A percentile compares a stretch with the other conserved stretches of the same genome.
Conservation (phyloP, 148 eudicot genomes). For the Amaranthus cruentus region DNA sequence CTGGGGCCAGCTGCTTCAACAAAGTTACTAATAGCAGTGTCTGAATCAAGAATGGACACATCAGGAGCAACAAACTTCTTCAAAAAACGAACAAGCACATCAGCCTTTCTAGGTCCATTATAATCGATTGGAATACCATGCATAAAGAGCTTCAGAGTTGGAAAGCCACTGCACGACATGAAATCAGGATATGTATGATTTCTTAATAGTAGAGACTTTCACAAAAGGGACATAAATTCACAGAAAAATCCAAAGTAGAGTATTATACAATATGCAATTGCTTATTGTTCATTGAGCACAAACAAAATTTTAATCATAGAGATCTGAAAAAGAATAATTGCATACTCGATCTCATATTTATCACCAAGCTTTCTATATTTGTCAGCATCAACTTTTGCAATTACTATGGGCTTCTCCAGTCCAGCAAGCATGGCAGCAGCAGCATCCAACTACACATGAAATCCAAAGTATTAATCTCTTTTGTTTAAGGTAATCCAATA, state of each 20-base stretch:
- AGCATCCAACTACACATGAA: slow-evolving; percentile 69
- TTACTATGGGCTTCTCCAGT: slow-evolving; percentile 64
- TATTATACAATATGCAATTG: neutral
- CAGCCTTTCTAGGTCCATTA: slow-evolving; percentile 74
- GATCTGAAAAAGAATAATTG: slow-evolving; percentile 11
- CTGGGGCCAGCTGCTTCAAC: slow-evolving; percentile 62
- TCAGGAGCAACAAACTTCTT: slow-evolving; percentile 90
- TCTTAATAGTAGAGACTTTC: neutral
- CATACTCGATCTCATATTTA: slow-evolving; percentile 90
- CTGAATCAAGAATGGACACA: slow-evolving; percentile 67
- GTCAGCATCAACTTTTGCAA: slow-evolving; percentile 91
- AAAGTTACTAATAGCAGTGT: slow-evolving; percentile 59
- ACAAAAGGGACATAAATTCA: neutral
- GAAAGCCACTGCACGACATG: slow-evolving; percentile 75
- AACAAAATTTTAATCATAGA: neutral
- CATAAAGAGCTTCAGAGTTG: slow-evolving; percentile 78
- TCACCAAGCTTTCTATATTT: slow-evolving; percentile 61
- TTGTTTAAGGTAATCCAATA: neutral
- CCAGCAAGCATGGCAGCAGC: slow-evolving; percentile 81
- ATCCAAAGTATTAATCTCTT: slow-evolving; percentile 12
- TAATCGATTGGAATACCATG: slow-evolving; percentile 90
- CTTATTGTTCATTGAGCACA: neutral
- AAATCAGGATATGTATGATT: neutral
- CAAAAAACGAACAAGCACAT: slow-evolving; percentile 60
- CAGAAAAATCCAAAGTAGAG: neutral